Conservation (phyloP, 495 filamentous ascomycete species). For the Pyrenula aspistea region DNA sequence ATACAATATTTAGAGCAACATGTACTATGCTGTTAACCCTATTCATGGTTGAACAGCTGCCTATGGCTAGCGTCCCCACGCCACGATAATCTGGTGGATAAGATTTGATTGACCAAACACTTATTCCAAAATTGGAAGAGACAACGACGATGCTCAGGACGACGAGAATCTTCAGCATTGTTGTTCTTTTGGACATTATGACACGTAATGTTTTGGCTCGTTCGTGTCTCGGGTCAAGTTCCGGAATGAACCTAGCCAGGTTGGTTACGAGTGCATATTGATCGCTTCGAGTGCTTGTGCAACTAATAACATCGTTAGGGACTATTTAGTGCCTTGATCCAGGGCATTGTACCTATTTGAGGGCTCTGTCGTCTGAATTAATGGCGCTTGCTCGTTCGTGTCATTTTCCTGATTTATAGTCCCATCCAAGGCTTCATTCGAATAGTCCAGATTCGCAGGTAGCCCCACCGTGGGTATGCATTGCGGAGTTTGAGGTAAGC, state of each 20-base stretch:
- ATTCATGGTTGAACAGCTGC: conserved; percentile 3
- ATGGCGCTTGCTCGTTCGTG: not conserved
- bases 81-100: not conserved
- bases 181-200: not conserved
- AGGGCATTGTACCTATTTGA: not conserved
- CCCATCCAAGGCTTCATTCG: not conserved
- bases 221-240: not conserved
- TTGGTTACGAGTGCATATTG: not conserved
- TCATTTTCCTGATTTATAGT: not conserved
- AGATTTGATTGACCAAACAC: not conserved
- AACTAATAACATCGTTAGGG: not conserved
- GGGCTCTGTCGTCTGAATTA: not conserved
- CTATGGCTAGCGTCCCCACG: not conserved
- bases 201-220: not conserved
- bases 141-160: not conserved
- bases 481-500: not conserved
- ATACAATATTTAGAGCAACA: conserved; percentile 23
- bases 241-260: not conserved
- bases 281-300: not conserved
- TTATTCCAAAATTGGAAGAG: not conserved
- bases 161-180: not conserved
- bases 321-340: not conserved
- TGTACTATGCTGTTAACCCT: conserved; percentile 16
- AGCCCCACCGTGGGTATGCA: not conserved
- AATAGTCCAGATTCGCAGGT: not conserved